phyloP scores from a whole-genome alignment of 352 stramenopile species.

The Plasmopara viticola region DNA sequence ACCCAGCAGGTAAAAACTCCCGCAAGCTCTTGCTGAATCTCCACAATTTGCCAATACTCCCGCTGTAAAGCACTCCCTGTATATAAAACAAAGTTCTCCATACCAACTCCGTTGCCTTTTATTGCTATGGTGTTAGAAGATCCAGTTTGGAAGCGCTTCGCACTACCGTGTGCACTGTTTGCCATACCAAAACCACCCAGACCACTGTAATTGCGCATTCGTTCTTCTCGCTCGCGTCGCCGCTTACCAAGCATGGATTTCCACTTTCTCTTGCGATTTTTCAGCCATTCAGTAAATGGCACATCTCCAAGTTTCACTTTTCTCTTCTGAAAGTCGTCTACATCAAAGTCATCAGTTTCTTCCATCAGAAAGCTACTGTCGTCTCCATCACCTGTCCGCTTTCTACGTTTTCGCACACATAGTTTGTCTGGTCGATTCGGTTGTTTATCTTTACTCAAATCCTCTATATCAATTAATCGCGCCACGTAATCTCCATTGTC shows the following conservation, averaged over 20 bases:
- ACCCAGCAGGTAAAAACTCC: constrained; percentile 94
- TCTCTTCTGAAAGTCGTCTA: constrained; percentile 7
- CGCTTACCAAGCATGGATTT: constrained; percentile 47
- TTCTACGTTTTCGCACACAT: background rate
- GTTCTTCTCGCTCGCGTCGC: constrained; percentile 53
- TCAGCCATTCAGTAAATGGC: constrained; percentile 51
- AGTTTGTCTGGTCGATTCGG: constrained; percentile 8
- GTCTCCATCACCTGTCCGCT: constrained; percentile 12
- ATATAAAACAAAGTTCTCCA: constrained; percentile 79
- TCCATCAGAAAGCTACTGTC: constrained; percentile 15
- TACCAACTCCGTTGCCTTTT: constrained; percentile 44
- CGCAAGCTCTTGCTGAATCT: constrained; percentile 66
- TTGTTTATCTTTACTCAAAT: constrained; percentile 34
- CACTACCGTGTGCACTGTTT: constrained; percentile 19
- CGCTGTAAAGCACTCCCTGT: constrained; percentile 44
- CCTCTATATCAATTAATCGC: constrained; percentile 67
- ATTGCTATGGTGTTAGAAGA: constrained; percentile 11
- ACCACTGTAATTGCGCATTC: constrained; percentile 27
- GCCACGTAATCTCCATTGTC: constrained; percentile 42
- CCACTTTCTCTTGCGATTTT: constrained; percentile 72
- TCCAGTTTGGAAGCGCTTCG: constrained; percentile 34
- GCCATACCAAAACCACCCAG: constrained; percentile 25
- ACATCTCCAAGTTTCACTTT: constrained; percentile 57
- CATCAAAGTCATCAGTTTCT: constrained; percentile 24
- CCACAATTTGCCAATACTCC: constrained; percentile 76